phyloP scores from a whole-genome alignment of 257 asterid species.

The Oldenlandia corymbosa region DNA sequence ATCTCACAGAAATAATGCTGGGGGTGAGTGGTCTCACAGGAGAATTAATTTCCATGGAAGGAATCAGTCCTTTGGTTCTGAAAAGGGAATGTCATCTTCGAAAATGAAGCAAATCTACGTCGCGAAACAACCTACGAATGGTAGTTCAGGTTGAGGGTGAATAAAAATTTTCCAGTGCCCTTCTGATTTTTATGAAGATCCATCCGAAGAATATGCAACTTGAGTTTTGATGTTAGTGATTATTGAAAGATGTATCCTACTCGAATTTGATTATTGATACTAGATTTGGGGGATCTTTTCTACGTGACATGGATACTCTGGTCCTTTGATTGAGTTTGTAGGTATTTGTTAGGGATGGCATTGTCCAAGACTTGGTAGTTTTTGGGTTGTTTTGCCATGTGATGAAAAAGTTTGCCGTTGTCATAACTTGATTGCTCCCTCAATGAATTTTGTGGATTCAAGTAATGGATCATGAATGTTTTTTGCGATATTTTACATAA shows the following conservation, averaged over 20 bases:
- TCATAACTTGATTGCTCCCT: too few species aligned
- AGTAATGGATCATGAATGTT: too few species aligned
- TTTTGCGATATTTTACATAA: too few species aligned
- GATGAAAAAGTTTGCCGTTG: too few species aligned
- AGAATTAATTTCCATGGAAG: conserved; percentile 73
- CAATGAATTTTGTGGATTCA: too few species aligned
- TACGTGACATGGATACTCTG: conserved; percentile 1
- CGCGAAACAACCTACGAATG: conserved; percentile 61
- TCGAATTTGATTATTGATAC: conserved; percentile 3
- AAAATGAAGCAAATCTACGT: conserved; percentile 88
- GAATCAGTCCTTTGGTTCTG: conserved; percentile 49
- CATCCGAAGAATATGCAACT: neutral
- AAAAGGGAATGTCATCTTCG: conserved; percentile 47
- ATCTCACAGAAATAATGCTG: conserved; percentile 48
- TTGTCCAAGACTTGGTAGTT: too few species aligned
- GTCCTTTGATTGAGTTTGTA: conserved; percentile 5
- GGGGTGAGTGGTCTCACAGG: conserved; percentile 69
- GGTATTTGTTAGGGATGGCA: conserved; percentile 15
- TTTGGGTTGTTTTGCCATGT: too few species aligned
- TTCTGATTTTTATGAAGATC: conserved; percentile 4
- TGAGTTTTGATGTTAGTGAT: conserved; percentile 6
- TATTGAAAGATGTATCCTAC: neutral
- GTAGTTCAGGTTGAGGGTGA: conserved; percentile 41
- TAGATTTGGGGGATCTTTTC: conserved; percentile 3
- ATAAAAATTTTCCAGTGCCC: conserved; percentile 8